Base-by-base conservation (phyloP, 768 basidiomycete species). In the Hortiboletus campestris region DNA sequence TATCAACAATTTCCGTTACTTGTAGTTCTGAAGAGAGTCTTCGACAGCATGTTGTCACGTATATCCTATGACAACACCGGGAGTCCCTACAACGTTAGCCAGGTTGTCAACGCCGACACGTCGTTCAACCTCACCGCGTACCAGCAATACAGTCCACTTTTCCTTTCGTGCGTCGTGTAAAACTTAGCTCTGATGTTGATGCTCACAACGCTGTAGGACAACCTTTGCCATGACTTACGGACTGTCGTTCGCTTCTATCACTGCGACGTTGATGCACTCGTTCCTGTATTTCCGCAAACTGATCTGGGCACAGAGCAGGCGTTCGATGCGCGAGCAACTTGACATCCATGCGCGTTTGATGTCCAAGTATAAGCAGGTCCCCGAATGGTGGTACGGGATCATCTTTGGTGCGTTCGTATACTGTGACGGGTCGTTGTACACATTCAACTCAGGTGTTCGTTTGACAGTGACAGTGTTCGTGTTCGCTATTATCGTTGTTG, bases 201-300 rank as follows among this genome's bases (percentile, higher is more conserved):
- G 22, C 40, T 63, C n/a, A 67, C 14, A 0, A 9, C 1, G 6
- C 1, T 19, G 28, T 46, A 69, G 70, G 29, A 74, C 83, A 25
- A 86, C 88, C 0, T 93, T 92, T 64, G 85, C 91, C 13, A 72
- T 93, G 34, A 78, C 85, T 10, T 94, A 93, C 64, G 91, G 86
- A 22, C 75, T 93, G 9, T 88, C 86, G n/a, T 93, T 94, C 60
- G 90, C 90, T 2, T 80, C 84, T 29, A 86, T 93, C 68, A 88
- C 90, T 0, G 80, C 90, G 1, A 88, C 87, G 3, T 66, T 90
- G 57, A 82, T 78, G 29, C 92, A 94, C 62, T 82, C 89, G 70
- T 76, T 78, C 68, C 75, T 92, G 35, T 90, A 81, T 72, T 89
- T 84, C 79, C 83, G 89, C 62, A 87, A 89, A 66, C 88, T 89